Evolutionary conservation across 2,329 filamentous ascomycete genomes (phyloP).

Genomic region (Myriosclerotinia duriaeana): DNA sequence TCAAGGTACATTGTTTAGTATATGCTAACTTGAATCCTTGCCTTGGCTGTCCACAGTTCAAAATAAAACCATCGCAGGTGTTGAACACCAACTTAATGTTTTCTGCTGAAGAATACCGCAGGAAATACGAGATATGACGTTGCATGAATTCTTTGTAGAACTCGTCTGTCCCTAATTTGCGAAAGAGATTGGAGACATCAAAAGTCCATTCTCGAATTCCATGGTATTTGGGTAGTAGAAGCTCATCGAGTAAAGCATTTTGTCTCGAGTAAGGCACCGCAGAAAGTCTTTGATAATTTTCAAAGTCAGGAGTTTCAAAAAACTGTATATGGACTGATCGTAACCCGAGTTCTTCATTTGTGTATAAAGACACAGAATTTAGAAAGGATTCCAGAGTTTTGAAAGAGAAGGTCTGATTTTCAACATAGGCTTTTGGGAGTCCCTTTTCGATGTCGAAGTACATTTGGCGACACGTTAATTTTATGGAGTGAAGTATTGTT

Average conservation of each 20-base stretch:
- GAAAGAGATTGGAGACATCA: constrained; percentile 1
- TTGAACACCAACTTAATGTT: neutral
- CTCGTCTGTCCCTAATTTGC: too few species aligned
- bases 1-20: too few species aligned
- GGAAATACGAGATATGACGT: neutral
- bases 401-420: too few species aligned
- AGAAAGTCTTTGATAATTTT: neutral
- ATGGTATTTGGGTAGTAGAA: neutral
- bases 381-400: too few species aligned
- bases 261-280: neutral
- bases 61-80: neutral
- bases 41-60: neutral
- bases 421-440: too few species aligned
- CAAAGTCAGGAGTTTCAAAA: too few species aligned
- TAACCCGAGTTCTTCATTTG: too few species aligned
- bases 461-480: too few species aligned
- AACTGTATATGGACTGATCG: too few species aligned
- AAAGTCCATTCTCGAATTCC: neutral
- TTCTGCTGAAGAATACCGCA: neutral
- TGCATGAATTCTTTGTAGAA: neutral
- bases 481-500: too few species aligned
- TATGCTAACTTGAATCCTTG: neutral
- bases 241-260: neutral
- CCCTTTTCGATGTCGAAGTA: too few species aligned
- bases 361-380: too few species aligned